Evolutionary conservation across 257 asterid species (phyloP).

Genomic region (Ilex asprella): DNA sequence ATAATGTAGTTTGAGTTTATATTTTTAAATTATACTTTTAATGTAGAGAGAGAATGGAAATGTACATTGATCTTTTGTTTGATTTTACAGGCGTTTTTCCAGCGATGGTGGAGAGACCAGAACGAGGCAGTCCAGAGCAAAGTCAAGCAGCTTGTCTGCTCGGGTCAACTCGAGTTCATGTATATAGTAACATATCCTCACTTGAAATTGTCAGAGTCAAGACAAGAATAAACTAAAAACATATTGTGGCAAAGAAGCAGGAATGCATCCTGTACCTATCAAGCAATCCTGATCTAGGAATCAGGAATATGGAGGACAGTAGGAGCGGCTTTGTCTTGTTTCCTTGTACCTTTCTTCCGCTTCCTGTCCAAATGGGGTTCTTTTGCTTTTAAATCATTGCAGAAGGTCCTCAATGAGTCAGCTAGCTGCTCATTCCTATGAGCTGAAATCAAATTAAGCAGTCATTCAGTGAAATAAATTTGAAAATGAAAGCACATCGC

Average conservation of each 20-base stretch:
- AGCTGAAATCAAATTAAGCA: conserved; percentile 37
- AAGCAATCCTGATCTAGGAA: conserved; percentile 13
- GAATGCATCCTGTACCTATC: too few relatives aligned
- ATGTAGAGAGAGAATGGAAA: too few relatives aligned
- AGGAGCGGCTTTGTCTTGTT: conserved; percentile 33
- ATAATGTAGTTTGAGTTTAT: too few relatives aligned
- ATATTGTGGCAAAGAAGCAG: too few relatives aligned
- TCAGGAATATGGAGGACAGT: conserved; percentile 43
- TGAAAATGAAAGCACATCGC: too few relatives aligned
- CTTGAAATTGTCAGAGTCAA: background rate
- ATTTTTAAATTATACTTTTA: too few relatives aligned
- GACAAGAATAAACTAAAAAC: too few relatives aligned
- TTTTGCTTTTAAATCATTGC: conserved; percentile 65
- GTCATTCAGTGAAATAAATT: background rate
- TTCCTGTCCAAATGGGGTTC: conserved; percentile 69
- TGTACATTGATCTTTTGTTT: background rate
- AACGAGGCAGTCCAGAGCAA: conserved; percentile 50
- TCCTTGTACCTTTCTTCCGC: conserved; percentile 55
- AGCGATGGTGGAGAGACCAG: conserved; percentile 97
- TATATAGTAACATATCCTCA: conserved; percentile 16
- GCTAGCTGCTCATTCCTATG: conserved; percentile 80
- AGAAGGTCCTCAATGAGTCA: conserved; percentile 55
- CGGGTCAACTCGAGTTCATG: conserved; percentile 97
- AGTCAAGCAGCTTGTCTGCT: conserved; percentile 52
- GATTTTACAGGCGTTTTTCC: conserved; percentile 74